Evolutionary conservation across 805 yeast species (phyloP).

Genomic region (Candida sanyiensis): DNA sequence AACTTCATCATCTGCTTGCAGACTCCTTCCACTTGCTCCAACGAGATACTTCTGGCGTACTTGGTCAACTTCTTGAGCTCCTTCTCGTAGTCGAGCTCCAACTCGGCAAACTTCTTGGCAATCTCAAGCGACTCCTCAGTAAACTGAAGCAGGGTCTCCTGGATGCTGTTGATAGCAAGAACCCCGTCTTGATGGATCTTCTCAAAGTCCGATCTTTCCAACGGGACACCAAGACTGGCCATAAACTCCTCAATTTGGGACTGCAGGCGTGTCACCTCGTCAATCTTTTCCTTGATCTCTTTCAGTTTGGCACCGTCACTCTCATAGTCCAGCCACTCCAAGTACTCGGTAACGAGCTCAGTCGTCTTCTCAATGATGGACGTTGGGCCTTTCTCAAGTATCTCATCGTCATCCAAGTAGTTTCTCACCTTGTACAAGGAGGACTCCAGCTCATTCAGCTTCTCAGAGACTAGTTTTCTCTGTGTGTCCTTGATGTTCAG

Average conservation of each 20-base stretch:
- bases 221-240: constrained; percentile 39
- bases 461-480: constrained; percentile 47
- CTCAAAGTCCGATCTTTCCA: constrained; percentile 41
- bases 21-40: constrained; percentile 25
- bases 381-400: constrained; percentile 35
- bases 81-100: constrained; percentile 46
- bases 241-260: constrained; percentile 34
- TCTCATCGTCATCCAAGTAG: constrained; percentile 49
- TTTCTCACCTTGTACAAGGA: constrained; percentile 65
- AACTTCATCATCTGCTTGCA: constrained; percentile 25
- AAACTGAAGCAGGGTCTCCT: constrained; percentile 38
- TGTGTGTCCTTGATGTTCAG: constrained; percentile 52
- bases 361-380: constrained; percentile 33
- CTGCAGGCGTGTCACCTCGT: constrained; percentile 23
- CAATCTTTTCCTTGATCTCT: constrained; percentile 33
- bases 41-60: constrained; percentile 23
- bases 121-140: constrained; percentile 40
- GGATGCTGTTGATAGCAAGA: constrained; percentile 36
- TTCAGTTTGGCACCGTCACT: constrained; percentile 44
- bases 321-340: constrained; percentile 79
- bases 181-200: constrained; percentile 39
- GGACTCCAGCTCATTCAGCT: constrained; percentile 66
- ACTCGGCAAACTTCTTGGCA: constrained; percentile 37
- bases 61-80: constrained; percentile 42
- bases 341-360: constrained; percentile 37